Evolutionary conservation across 108 stramenopile species (phyloP), one percentile per base, ranked within the genome.

Genomic region (Cyclotella choctawhatcheeana): DNA sequence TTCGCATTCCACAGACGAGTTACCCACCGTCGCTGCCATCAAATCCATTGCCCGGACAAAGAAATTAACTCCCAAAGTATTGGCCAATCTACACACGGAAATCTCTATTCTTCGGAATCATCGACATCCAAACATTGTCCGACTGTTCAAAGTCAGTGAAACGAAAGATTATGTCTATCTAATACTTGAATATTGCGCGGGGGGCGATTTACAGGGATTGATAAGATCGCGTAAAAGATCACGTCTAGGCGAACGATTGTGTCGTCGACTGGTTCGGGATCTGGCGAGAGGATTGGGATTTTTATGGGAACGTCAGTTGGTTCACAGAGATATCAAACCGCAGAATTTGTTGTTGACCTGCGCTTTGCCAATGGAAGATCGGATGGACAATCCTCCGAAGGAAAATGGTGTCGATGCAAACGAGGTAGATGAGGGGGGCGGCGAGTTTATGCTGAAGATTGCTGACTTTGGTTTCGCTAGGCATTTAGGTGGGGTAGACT

Each of bases 391-490:
- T 74, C 82, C 86, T 10, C 73, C 88, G 5, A 78, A 77, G 44
- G 74, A 71, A 29, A 61, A 71, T 52, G 64, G 81, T n/a, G 74
- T 65, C 3, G 73, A 71, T 20, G 58, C 47, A 29, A 79, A 86
- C 40, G 55, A 69, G 26, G 40, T 47, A 2, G 64, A 74, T 21
- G 34, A 59, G 14, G 55, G 65, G 30, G n/a, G n/a, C n/a, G n/a
- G n/a, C n/a, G 54, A 64, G 65, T 93, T 93, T 61, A 65, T 80
- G 29, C 71, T 98, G 2, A 97, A 98, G 70, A 96, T 97, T 79
- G 98, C 96, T 0, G 98, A 99, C 81, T 99, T 99, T 89, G 98
- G 98, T 4, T 99, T 99, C 82, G 98, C 97, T 1, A 64, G 97
- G 20, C 96, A 98, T 69, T 80, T 99, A 26, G 85, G 90, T 58